Evolutionary conservation across 31 red algal species (phyloP), one percentile per base, ranked within the genome.

Genomic region (Bonnemaisonia californica): DNA sequence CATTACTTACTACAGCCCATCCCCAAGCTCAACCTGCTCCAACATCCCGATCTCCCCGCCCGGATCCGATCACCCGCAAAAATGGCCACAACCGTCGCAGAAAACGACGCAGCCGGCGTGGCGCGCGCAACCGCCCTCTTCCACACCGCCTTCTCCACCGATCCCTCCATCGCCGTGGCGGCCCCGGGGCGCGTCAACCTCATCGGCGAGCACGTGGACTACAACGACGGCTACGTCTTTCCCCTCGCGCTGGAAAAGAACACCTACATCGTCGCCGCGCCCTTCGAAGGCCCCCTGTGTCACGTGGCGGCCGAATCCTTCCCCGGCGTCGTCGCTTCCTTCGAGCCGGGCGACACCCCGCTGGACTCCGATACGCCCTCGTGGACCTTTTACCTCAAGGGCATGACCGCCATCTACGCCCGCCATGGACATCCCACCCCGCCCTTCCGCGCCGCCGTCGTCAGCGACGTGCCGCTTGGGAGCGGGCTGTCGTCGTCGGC

Each of bases 161-260:
- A 47, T 19, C 74, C 74, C 3, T 34, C 74, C 18, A 16, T 48
- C 21, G 69, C 69, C 69, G 69, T 47, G 22, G 69, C 69, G 26
- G 93, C 97, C 1, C 97, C 97, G 2, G 97, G 93, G 18, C 85
- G 97, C 1, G 93, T 99, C 16, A 99, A 99, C 66, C 79, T 99
- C 23, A 99, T 99, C 56, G 97, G 97, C 57, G 97, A 99, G 78
- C 97, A 99, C 75, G 85, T 81, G 1, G 97, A 99, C 69, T 99
- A 99, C 64, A 94, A 89, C 62, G 97, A 96, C 38, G 97, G 97
- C 31, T 99, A 94, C 71, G 97, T 99, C n/a, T 88, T 98, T 34
- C 97, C 97, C 19, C 77, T 96, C 32, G 97, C 97, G 33, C 35
- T 99, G 18, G 83, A 93, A 16, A 85, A 84, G 30, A 87, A 88